Percentiles rank a stretch among this genome's conserved stretches.
These are phyloP conservation scores for Boletus bicolor DNA, from an alignment of 768 basidiomycete species.

Conservation along the genomic window DNA sequence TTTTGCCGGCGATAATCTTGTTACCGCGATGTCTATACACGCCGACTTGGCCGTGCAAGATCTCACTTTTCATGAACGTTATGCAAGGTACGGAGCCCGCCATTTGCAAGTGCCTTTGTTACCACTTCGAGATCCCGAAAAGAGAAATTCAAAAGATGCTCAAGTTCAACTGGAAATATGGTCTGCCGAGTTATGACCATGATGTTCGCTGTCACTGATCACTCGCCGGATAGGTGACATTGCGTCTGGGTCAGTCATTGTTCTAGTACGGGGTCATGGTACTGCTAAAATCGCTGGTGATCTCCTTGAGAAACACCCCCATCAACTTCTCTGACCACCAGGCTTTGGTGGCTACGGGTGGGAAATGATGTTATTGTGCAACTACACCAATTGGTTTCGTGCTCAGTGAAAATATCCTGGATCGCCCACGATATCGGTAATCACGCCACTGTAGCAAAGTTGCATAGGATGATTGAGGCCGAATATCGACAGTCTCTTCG, in stretches of 20 bases:
- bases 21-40: too few species aligned
- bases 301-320: slow-evolving; percentile 44
- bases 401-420: slow-evolving; percentile 13
- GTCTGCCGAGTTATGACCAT: not conserved
- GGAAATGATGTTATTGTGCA: slow-evolving; percentile 16
- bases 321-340: slow-evolving; percentile 37
- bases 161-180: slow-evolving; percentile 11
- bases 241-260: slow-evolving; percentile 3
- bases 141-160: not conserved
- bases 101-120: too few species aligned
- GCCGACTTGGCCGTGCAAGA: too few species aligned
- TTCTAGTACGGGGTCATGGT: too few species aligned
- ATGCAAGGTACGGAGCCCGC: too few species aligned
- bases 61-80: too few species aligned
- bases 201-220: not conserved
- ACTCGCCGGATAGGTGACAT: slow-evolving; percentile 11
- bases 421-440: slow-evolving; percentile 14
- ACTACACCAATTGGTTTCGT: slow-evolving; percentile 15
- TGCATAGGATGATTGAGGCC: slow-evolving; percentile 12
- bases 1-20: not conserved
- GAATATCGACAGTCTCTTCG: slow-evolving; percentile 9
- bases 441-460: slow-evolving; percentile 5
- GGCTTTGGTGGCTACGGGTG: slow-evolving; percentile 15
- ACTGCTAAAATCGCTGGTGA: slow-evolving; percentile 22
- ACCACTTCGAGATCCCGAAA: too few species aligned